Evolutionary conservation across 257 asterid species (phyloP), one percentile per base, ranked within the genome.

Genomic region (Jacaranda mimosifolia): DNA sequence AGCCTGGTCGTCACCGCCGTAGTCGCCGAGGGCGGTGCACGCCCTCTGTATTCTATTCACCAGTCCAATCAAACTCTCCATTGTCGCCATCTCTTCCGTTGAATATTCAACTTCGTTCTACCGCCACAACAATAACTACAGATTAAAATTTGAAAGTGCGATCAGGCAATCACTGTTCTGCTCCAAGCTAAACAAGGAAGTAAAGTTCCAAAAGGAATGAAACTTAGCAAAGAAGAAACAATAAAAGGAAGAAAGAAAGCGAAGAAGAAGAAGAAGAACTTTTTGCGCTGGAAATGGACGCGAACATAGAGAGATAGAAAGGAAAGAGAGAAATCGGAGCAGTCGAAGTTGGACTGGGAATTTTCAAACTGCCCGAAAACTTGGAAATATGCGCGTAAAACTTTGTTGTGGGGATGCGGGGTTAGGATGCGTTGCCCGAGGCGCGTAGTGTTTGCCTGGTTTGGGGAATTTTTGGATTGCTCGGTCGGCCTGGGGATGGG

Each of bases 31-130:
- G 75, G 92, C 86, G 46, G 98, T 94, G 82, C 98, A 94, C 56
- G 98, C 98, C 81, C 90, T 83, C 82, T 94, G 98, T 78, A 94
- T 92, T 73, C 96, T 83, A 77, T 94, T 94, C 4, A 94, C 98
- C 55, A 94, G 80, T 46, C 98, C 98, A 51, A 94, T 94, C 87
- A 94, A 89, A 81, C 98, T 94, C 81, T 83, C 91, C 98, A 94
- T 94, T 2, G 94, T 85, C 76, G 96, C 89, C 96, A 89, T 88
- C 78, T 67, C 71, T 40, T 74, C 12, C 70, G 53, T 60, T 15
- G 49, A 65, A 59, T 43, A 58, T 68, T 56, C 73, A 62, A 59
- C 53, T 56, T 62, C 15, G 39, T 52, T 68, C 80, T 52, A 56
- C 82, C 75, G 36, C 77, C 63, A 74, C 57, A 36, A 74, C 48